Percentiles rank a stretch among this genome's conserved stretches.
Conservation (phyloP, 2,329 filamentous ascomycete genomes). For the Shiraia sp. region DNA sequence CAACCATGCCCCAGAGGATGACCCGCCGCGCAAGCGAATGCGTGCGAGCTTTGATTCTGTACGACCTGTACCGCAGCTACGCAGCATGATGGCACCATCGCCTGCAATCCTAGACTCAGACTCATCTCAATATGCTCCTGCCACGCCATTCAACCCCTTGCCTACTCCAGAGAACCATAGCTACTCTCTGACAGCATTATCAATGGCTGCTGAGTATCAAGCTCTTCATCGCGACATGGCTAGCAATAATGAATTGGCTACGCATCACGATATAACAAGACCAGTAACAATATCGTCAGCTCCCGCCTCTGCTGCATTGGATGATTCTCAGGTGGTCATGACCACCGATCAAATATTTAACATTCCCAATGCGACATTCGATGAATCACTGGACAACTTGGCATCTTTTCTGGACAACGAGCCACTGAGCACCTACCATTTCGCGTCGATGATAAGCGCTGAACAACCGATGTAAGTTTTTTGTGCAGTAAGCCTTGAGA, state of each 20-base stretch:
- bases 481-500: neutral
- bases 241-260: conserved; percentile 13
- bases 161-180: conserved; percentile 29
- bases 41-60: conserved; percentile 30
- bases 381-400: conserved; percentile 44
- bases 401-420: conserved; percentile 46
- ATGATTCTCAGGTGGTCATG: conserved; percentile 13
- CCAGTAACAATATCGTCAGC: conserved; percentile 17
- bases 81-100: conserved; percentile 30
- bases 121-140: conserved; percentile 16
- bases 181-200: conserved; percentile 44
- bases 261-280: conserved; percentile 14
- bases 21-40: conserved; percentile 27
- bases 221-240: conserved; percentile 37
- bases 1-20: conserved; percentile 16
- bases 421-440: conserved; percentile 45
- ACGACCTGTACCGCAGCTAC: conserved; percentile 31
- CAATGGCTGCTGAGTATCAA: conserved; percentile 49
- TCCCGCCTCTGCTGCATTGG: conserved; percentile 15
- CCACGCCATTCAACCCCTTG: conserved; percentile 17
- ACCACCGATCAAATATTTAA: conserved; percentile 3
- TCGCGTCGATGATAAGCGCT: conserved; percentile 44
- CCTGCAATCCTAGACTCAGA: conserved; percentile 25
- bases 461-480: conserved; percentile 42
- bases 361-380: conserved; percentile 21